Evolutionary conservation across 169 alveolate species (phyloP), one percentile per base, ranked within the genome.

Genomic region (Cryptosporidium parvum): DNA sequence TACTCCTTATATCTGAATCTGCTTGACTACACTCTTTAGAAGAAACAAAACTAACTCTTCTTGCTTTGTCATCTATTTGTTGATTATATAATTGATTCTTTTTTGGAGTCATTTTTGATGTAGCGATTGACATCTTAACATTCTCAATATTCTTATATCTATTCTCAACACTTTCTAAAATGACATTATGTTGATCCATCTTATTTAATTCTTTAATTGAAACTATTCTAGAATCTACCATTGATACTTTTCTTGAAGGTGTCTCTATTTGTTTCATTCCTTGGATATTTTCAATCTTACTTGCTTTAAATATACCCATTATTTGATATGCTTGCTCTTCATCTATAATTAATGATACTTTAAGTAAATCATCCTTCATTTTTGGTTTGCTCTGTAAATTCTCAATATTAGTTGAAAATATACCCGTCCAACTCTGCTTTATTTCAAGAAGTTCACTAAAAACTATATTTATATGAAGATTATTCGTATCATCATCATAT

Each of bases 401-500:
- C 16, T 80, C 75, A 61, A 65, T 65, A 62, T 80, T 65, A 9
- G 75, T 42, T 18, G 75, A 61, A 42, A 80, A 80, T 18, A 62
- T 45, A 8, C 89, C 89, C 6, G 89, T 80, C 89, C 89, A 80
- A 42, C 80, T 80, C 33, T 80, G 80, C 37, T 44, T 80, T 21
- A 80, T 65, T 33, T 80, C 89, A 14, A 80, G 68, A 29, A 80
- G 29, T n/a, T 80, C 89, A 61, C 59, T 65, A 42, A 65, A 62
- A 59, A 44, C 73, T 21, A 80, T 21, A 44, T 80, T 80, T 12
- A 80, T 58, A 18, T 35, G 51, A 9, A 80, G 62, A 37, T 59
- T 23, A 42, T 23, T 80, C 56, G 12, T 48, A 5, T 61, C 18
- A 10, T 65, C 75, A 42, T 37, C 62, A 21, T 80, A 80, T 7